Percentiles rank a stretch among this genome's conserved stretches.
Evolutionary conservation across 306 rosid species (phyloP).

Genomic region (Dryas drummondii): DNA sequence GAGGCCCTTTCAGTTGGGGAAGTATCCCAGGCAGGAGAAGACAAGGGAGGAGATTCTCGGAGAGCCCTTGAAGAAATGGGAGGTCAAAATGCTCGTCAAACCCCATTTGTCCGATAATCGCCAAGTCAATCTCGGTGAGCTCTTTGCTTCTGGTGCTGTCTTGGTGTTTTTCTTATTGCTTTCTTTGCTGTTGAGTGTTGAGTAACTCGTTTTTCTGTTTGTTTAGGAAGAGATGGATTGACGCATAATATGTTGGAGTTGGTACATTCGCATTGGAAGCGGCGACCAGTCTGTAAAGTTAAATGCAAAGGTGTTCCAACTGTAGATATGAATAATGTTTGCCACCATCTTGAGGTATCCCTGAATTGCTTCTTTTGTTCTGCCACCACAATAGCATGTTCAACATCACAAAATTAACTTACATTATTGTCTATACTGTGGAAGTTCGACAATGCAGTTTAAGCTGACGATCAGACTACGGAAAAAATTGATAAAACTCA

Average conservation of each 20-base stretch:
- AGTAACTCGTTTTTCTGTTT: background rate
- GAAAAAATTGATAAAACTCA: background rate
- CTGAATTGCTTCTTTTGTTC: too few species aligned
- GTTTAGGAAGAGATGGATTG: conserved; percentile 90
- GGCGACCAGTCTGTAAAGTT: conserved; percentile 69
- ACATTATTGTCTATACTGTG: background rate
- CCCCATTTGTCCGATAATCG: conserved; percentile 62
- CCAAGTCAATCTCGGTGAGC: conserved; percentile 91
- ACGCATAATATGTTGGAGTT: conserved; percentile 97
- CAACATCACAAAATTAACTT: background rate
- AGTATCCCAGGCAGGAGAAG: conserved; percentile 45
- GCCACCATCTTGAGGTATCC: conserved; percentile 75
- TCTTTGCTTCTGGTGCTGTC: background rate
- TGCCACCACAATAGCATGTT: too few species aligned
- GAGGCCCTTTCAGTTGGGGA: conserved; percentile 54
- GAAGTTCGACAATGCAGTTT: background rate
- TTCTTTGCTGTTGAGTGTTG: background rate
- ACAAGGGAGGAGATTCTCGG: conserved; percentile 81
- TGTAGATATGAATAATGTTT: conserved; percentile 84
- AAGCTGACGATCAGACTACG: background rate
- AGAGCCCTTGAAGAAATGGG: conserved; percentile 79
- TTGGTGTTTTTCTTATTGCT: background rate
- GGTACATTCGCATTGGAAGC: conserved; percentile 93
- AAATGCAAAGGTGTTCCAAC: conserved; percentile 97
- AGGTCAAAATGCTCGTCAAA: conserved; percentile 63